Conservation (phyloP, 495 filamentous ascomycete genomes). For the Xylaria castorea region DNA sequence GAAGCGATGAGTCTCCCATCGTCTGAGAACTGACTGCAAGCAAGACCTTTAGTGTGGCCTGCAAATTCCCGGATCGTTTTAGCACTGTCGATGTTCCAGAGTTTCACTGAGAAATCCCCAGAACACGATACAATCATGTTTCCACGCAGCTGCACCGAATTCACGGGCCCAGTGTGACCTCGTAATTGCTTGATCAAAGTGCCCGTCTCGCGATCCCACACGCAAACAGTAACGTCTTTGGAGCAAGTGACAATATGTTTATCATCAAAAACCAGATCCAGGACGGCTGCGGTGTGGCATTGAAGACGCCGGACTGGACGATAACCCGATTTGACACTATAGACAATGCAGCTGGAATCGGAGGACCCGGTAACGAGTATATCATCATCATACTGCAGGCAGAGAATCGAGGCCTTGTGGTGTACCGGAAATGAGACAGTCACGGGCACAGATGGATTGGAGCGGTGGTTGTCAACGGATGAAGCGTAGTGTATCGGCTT, state of each 20-base stretch:
- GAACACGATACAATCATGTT: slow-evolving; percentile 90
- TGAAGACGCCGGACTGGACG: slow-evolving; percentile 76
- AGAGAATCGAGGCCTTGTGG: slow-evolving; percentile 91
- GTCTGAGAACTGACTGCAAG: slow-evolving; percentile 93
- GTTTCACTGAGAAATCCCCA: slow-evolving; percentile 88
- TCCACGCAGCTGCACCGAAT: slow-evolving; percentile 91
- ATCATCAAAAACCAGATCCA: slow-evolving; percentile 91
- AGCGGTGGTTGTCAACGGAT: slow-evolving; percentile 49
- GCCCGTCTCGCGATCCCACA: slow-evolving; percentile 88
- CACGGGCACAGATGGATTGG: slow-evolving; percentile 52
- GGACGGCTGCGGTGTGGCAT: slow-evolving; percentile 82
- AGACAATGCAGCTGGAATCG: slow-evolving; percentile 89
- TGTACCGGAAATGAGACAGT: slow-evolving; percentile 59
- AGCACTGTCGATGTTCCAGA: slow-evolving; percentile 91
- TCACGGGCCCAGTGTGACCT: slow-evolving; percentile 90
- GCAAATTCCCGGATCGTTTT: slow-evolving; percentile 85
- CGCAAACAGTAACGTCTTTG: slow-evolving; percentile 88
- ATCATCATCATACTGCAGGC: slow-evolving; percentile 89
- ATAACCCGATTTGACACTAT: slow-evolving; percentile 79
- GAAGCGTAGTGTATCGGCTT: slow-evolving; percentile 55
- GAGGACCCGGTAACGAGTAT: slow-evolving; percentile 96
- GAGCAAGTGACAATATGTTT: slow-evolving; percentile 94
- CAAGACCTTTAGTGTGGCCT: slow-evolving; percentile 87
- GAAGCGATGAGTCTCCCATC: slow-evolving; percentile 88
- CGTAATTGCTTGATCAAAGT: slow-evolving; percentile 72